phyloP scores from a whole-genome alignment of 2,329 filamentous ascomycete genomes.

The Mycosphaerella sp. region DNA sequence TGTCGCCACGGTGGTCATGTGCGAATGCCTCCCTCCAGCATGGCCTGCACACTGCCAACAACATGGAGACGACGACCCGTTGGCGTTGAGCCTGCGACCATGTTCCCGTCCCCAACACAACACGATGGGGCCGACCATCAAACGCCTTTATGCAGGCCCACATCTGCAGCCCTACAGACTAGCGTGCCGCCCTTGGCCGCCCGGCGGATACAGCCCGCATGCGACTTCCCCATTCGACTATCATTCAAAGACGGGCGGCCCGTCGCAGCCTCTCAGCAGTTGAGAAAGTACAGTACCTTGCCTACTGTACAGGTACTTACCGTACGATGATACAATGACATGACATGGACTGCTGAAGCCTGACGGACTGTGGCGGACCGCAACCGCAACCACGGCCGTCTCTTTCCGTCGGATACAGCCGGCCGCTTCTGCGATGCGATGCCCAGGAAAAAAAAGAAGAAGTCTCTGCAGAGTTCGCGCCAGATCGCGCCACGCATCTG shows the following conservation, averaged over 20 bases:
- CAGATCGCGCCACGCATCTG: conserved; percentile 14
- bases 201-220: conserved; percentile 3
- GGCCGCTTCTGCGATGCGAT: neutral
- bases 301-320: no score
- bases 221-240: conserved; percentile 5
- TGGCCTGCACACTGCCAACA: no score
- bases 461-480: conserved; percentile 21
- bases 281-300: no score
- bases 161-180: conserved; percentile 17
- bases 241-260: neutral
- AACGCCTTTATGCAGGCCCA: conserved; percentile 13
- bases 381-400: conserved; percentile 4
- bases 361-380: neutral
- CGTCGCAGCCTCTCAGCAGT: neutral
- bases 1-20: no score
- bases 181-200: conserved; percentile 12
- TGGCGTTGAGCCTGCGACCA: conserved; percentile 3
- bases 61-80: no score
- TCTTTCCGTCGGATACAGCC: conserved; percentile 2
- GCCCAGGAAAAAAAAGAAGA: neutral
- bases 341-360: no score
- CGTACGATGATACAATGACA: no score
- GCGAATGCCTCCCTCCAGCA: no score
- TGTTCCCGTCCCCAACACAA: conserved; percentile 8
- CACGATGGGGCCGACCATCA: conserved; percentile 10